Percentiles rank a stretch among this genome's conserved stretches.
These are phyloP conservation scores for Calocera cornea DNA, from an alignment of 768 basidiomycete genomes.

Conservation along the genomic window DNA sequence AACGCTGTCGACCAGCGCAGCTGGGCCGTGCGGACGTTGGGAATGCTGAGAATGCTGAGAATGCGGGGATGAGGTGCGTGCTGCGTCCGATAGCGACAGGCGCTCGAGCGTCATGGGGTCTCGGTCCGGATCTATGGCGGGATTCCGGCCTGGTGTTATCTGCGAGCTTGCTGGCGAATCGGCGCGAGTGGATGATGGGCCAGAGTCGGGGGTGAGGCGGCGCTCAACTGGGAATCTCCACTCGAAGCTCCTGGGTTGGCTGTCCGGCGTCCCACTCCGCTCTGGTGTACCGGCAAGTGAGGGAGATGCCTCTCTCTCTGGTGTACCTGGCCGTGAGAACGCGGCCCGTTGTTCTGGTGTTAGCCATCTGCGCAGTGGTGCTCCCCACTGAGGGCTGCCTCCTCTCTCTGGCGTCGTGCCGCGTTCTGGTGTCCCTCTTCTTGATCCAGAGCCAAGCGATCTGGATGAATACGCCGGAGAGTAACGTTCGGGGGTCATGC, in stretches of 20 bases:
- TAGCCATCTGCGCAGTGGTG: background rate
- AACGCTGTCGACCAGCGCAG: background rate
- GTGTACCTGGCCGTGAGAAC: background rate
- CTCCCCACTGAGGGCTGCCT: background rate
- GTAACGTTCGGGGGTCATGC: background rate
- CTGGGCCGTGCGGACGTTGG: background rate
- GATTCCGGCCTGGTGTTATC: background rate
- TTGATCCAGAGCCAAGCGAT: background rate
- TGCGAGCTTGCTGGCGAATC: conserved; percentile 1
- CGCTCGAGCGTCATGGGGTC: background rate
- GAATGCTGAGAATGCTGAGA: conserved; percentile 5
- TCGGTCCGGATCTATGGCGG: background rate
- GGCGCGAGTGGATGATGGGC: background rate
- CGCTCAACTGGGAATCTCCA: background rate
- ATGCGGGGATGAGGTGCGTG: background rate
- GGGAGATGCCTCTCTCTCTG: background rate
- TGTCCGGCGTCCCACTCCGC: background rate
- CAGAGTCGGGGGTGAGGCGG: background rate
- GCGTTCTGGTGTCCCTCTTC: background rate
- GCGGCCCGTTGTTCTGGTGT: background rate
- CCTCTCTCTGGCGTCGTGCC: background rate
- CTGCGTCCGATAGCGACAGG: background rate
- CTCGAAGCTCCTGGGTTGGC: background rate
- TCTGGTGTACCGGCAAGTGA: background rate
- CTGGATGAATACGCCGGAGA: background rate